phyloP scores from a whole-genome alignment of 768 basidiomycete species.

The Tylopilus subfusipes region DNA sequence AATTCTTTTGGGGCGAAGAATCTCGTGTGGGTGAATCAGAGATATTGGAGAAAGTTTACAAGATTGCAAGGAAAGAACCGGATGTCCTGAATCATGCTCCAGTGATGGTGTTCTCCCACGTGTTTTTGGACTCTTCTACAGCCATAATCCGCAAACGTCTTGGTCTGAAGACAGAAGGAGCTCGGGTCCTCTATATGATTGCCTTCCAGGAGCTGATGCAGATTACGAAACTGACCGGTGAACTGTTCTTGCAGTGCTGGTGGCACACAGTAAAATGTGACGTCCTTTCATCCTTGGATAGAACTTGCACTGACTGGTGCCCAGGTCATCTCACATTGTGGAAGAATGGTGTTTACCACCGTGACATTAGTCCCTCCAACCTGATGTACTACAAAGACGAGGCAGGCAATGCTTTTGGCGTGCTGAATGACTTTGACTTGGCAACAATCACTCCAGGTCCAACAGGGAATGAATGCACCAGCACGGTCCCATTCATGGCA shows the following conservation, averaged over 20 bases:
- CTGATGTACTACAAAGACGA: not conserved
- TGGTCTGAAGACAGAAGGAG: not conserved
- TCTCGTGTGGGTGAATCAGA: not conserved
- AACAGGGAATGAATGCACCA: too few species aligned
- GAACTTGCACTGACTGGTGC: not conserved
- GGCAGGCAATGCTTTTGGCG: not conserved
- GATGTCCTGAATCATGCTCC: not conserved
- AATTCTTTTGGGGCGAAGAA: not conserved
- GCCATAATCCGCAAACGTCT: not conserved
- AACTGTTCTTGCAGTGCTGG: not conserved
- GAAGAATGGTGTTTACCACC: conserved; percentile 1
- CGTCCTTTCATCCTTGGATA: not conserved
- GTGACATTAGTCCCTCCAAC: not conserved
- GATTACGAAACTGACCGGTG: not conserved
- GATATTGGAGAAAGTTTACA: not conserved
- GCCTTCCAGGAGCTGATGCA: not conserved
- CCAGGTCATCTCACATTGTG: conserved; percentile 3
- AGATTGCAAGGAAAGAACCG: not conserved
- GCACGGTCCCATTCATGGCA: too few species aligned
- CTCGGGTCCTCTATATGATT: not conserved
- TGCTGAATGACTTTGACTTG: not conserved
- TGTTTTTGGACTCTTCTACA: not conserved
- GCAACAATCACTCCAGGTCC: too few species aligned
- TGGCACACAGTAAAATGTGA: conserved; percentile 2
- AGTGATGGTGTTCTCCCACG: not conserved